Percentiles rank a stretch among this genome's conserved stretches.
phyloP scores from a whole-genome alignment of 2,329 filamentous ascomycete genomes.

The Sclerotinia sclerotiorum region DNA sequence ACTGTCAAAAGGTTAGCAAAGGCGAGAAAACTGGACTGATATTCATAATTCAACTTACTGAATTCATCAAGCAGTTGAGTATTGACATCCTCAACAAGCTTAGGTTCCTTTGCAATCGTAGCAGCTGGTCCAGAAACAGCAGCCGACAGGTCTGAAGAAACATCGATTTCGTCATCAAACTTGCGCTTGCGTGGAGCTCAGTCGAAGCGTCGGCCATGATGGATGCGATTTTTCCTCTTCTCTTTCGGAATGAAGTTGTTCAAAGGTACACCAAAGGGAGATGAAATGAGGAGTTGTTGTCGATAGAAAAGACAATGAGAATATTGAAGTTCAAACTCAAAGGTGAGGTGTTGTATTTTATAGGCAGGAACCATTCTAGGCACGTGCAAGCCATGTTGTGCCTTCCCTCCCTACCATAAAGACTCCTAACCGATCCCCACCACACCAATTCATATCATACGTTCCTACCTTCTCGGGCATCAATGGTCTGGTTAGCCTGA shows the following conservation, averaged over 20 bases:
- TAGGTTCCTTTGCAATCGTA: neutral
- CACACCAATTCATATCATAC: neutral
- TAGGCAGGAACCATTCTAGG: neutral
- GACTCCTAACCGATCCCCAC: neutral
- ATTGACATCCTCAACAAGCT: neutral
- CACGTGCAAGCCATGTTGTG: slow-evolving; percentile 1
- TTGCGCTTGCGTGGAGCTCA: neutral
- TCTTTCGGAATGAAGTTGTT: too few relatives aligned
- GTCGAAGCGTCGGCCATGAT: neutral
- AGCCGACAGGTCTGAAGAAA: neutral
- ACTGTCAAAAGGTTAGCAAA: neutral
- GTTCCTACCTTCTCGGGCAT: neutral
- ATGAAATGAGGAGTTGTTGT: neutral
- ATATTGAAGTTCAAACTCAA: neutral
- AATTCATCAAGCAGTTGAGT: neutral
- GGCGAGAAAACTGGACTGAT: neutral
- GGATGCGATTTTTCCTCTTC: neutral
- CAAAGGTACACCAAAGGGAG: neutral
- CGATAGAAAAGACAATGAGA: neutral
- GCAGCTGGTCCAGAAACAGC: too few relatives aligned
- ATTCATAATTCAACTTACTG: neutral
- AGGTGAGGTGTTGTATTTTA: neutral
- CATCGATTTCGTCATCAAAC: neutral
- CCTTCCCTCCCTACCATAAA: neutral
- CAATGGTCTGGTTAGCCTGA: neutral